Percentiles rank a stretch among this genome's conserved stretches.
phyloP scores from a whole-genome alignment of 352 stramenopile genomes.

The Globisporangium okanoganense region DNA sequence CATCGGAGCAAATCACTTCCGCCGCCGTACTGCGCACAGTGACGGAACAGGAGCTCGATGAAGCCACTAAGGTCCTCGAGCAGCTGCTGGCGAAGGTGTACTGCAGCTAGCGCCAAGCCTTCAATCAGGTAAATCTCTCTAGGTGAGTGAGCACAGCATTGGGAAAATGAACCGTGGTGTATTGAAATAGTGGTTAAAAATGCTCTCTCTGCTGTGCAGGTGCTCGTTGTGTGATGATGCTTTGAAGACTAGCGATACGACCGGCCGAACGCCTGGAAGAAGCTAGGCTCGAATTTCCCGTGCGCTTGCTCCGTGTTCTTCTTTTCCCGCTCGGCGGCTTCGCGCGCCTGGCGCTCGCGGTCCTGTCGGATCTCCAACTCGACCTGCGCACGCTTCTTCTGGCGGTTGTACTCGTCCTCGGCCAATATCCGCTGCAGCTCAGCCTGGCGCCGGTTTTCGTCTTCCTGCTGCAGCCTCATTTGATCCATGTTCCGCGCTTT shows the following conservation, averaged over 20 bases:
- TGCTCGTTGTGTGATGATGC: neutral
- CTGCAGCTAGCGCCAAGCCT: neutral
- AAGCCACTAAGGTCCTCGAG: conserved; percentile 40
- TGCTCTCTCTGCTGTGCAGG: neutral
- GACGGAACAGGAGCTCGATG: conserved; percentile 41
- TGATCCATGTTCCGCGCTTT: conserved; percentile 40
- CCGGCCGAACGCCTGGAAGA: conserved; percentile 70
- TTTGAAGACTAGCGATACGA: conserved; percentile 59
- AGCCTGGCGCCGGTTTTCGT: conserved; percentile 29
- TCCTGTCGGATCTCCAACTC: conserved; percentile 53
- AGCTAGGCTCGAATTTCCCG: conserved; percentile 63
- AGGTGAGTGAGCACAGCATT: neutral
- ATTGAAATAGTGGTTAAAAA: conserved; percentile 8
- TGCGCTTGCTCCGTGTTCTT: conserved; percentile 40
- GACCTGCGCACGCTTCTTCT: conserved; percentile 43
- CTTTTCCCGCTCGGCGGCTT: conserved; percentile 55
- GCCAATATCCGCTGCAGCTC: conserved; percentile 46
- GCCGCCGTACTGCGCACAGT: conserved; percentile 27
- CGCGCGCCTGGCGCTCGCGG: conserved; percentile 40
- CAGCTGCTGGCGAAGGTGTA: conserved; percentile 29
- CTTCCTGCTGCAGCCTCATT: conserved; percentile 28
- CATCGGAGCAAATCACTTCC: conserved; percentile 14
- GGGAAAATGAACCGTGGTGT: neutral
- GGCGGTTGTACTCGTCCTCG: conserved; percentile 41
- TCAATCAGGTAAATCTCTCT: neutral